phyloP scores from a whole-genome alignment of 2,329 filamentous ascomycete genomes.

The Bipolaris bicolor region DNA sequence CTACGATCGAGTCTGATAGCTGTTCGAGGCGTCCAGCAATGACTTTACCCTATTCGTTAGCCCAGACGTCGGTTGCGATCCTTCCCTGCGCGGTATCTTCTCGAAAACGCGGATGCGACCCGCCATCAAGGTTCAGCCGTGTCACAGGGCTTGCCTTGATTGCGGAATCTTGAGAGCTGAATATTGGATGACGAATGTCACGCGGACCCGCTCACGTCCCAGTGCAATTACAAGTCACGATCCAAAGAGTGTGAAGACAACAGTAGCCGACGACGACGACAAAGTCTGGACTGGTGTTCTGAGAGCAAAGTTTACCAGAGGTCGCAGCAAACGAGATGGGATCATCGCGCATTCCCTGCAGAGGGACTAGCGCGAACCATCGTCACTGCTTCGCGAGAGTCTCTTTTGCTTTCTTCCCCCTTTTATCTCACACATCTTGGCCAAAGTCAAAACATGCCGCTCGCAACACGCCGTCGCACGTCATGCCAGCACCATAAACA shows the following conservation, averaged over 20 bases:
- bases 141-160: conserved; percentile 9
- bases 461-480: conserved; percentile 3
- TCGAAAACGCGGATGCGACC: conserved; percentile 11
- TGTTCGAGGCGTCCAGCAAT: not conserved
- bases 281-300: not conserved
- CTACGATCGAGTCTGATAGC: not conserved
- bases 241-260: not conserved
- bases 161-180: not conserved
- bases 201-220: not conserved
- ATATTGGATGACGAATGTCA: conserved; percentile 2
- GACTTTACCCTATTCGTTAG: not conserved
- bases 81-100: conserved; percentile 7
- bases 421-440: conserved; percentile 11
- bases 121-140: conserved; percentile 11
- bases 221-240: conserved; percentile 2
- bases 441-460: conserved; percentile 8
- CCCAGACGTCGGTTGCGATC: not conserved
- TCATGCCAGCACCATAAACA: conserved; percentile 5
- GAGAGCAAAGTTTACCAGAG: not conserved
- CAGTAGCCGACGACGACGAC: no score
- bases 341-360: not conserved
- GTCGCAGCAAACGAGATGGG: conserved; percentile 7
- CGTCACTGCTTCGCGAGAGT: not conserved
- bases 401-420: conserved; percentile 3
- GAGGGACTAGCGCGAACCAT: conserved; percentile 13